These are phyloP conservation scores for Talaromyces amestolkiae DNA, from an alignment of 2,329 filamentous ascomycete species.

Conservation along the genomic window DNA sequence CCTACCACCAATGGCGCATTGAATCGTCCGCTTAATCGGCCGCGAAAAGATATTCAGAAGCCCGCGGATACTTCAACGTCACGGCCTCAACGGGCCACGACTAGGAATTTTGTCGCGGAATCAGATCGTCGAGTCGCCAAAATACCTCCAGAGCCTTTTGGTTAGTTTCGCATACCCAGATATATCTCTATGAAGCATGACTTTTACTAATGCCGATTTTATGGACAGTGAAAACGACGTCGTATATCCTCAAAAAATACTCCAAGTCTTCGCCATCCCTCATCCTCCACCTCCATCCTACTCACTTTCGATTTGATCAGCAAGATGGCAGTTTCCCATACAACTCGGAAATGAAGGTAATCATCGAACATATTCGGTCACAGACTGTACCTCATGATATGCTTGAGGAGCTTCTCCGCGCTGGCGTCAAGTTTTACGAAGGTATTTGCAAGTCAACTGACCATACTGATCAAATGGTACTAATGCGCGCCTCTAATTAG, in stretches of 20 bases:
- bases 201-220: not conserved
- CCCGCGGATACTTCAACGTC: constrained; percentile 31
- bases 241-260: constrained; percentile 82
- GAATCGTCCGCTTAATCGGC: constrained; percentile 48
- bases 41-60: constrained; percentile 56
- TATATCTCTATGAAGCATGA: not conserved
- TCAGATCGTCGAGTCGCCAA: constrained; percentile 38
- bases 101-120: constrained; percentile 30
- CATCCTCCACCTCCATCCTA: constrained; percentile 78
- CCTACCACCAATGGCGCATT: constrained; percentile 46
- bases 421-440: constrained; percentile 81
- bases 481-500: constrained; percentile 30
- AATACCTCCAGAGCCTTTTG: constrained; percentile 46
- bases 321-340: constrained; percentile 92
- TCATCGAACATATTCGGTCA: constrained; percentile 72
- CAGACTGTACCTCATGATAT: constrained; percentile 88
- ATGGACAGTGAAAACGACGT: constrained; percentile 64
- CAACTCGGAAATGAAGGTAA: constrained; percentile 82
- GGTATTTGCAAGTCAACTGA: constrained; percentile 46
- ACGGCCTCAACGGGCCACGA: constrained; percentile 36
- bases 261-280: constrained; percentile 72
- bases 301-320: constrained; percentile 86
- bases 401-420: constrained; percentile 70
- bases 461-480: not conserved
- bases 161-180: constrained; percentile 29